Evolutionary conservation across 805 yeast species (phyloP), one percentile per base, ranked within the genome.

Genomic region (Zygosaccharomyces bailii): DNA sequence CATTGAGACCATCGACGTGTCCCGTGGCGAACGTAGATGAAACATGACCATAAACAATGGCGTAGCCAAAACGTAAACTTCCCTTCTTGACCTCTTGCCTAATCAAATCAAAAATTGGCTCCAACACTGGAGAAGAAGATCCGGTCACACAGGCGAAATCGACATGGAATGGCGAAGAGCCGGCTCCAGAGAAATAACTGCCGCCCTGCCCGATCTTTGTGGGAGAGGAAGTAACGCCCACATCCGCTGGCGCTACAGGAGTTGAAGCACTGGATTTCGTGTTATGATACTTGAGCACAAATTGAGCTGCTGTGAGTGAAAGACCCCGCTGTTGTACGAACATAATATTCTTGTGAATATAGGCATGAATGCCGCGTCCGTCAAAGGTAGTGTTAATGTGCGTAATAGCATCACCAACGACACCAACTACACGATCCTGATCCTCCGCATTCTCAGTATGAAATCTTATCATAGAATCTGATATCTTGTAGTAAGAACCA

Each of bases 331-430:
- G 82, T 58, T 86, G 90, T 11, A 89, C 81, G 37, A 84, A 79
- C 5, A 89, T 82, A 34, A 80, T 76, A 50, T 80, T 78, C 48
- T 80, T 76, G 45, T 84, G 80, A 34, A 86, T 69, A 24, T 84
- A 79, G 2, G 96, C 96, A 65, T 88, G 96, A 13, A 90, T 73
- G 30, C 78, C 78, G 39, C 73, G 75, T 13, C 74, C 77, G 11
- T 76, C 74, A 59, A 79, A 85, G 24, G 83, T 69, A 37, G 84
- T 93, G 64, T 91, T 89, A 44, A 90, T 79, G 62, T 88, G 89
- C 18, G 90, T 82, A 37, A 90, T 81, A 45, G 84, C 76, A 55
- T 89, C 96, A 39, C 97, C 96, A 67, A 87, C 76, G 14, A 82
- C 74, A 37, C 82, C 73, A 23, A 75, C 65, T 42, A 80, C 79